Evolutionary conservation across 2,329 filamentous ascomycete species (phyloP), one percentile per base, ranked within the genome.

Genomic region (Fusarium phyllophilum): DNA sequence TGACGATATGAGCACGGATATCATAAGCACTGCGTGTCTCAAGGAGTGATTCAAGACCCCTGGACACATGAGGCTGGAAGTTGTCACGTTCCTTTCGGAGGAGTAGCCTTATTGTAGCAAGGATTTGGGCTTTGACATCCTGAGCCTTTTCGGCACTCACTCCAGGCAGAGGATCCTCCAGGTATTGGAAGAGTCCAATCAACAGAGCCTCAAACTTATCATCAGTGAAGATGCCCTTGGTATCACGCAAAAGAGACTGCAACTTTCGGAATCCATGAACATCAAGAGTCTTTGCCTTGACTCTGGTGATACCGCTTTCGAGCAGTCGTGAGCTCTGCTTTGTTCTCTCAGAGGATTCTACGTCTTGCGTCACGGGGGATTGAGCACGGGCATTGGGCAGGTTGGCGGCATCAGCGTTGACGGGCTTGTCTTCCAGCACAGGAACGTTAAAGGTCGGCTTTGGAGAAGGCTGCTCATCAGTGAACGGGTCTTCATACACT

Each of bases 191-290:
- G 26, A 94, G 86, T 1, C 91, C 92, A 6, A 88, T 77, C 41
- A 95, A 83, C 5, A 95, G 85, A 13, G 90, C 86, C 72, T 92
- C 89, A 68, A 94, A 94, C 73, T 89, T 92, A 54, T 92, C 89
- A 68, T 92, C 89, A 4, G 87, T 86, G 78, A 93, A 90, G 26
- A 90, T 85, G 20, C 90, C 87, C 76, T 88, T 88, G 78, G 87
- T 89, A 66, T 93, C 91, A 72, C 92, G 91, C 68, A 94, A 87
- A 73, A 95, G 87, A 44, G 91, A 91, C 80, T 95, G 93, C 55
- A 95, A 85, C 78, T 93, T 93, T 60, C 93, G 89, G 86, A 95
- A 94, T 64, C 93, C 93, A 78, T 95, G 93, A 8, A 93, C 92
- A 78, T 95, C 93, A n/a, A 96, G 88, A 2, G 90, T 90, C 76